Evolutionary conservation across 169 alveolate species (phyloP).

Genomic region (Perkinsus olseni): DNA sequence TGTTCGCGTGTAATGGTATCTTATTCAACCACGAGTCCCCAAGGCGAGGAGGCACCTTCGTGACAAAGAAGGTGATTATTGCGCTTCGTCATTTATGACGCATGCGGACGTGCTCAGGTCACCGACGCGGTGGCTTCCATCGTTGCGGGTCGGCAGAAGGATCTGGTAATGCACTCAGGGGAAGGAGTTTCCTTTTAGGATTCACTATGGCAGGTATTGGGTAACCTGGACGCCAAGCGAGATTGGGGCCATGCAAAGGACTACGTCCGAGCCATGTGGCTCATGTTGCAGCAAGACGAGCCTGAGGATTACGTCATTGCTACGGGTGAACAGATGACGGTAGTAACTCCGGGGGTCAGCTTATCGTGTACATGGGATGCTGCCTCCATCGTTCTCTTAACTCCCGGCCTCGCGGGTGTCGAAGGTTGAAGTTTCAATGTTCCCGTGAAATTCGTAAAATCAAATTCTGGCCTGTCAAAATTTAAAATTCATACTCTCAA

Average conservation of each 20-base stretch:
- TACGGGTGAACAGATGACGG: slow-evolving; percentile 27
- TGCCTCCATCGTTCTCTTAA: no score
- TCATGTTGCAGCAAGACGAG: slow-evolving; percentile 47
- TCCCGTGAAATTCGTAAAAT: no score
- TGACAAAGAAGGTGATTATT: slow-evolving; percentile 53
- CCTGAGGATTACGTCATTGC: slow-evolving; percentile 58
- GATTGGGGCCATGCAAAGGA: slow-evolving; percentile 74
- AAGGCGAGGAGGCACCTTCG: slow-evolving; percentile 55
- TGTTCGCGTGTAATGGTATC: slow-evolving; percentile 57
- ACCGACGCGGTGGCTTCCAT: no score
- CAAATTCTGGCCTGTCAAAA: no score
- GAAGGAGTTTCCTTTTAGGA: neutral
- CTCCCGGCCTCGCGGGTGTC: no score
- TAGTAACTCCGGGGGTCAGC: no score
- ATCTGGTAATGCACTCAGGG: slow-evolving; percentile 14
- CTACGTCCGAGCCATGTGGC: slow-evolving; percentile 59
- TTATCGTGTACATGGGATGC: no score
- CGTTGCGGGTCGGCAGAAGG: slow-evolving; percentile 37
- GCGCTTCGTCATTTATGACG: no score
- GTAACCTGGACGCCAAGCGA: slow-evolving; percentile 55
- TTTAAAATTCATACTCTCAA: no score
- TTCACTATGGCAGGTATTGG: slow-evolving; percentile 12
- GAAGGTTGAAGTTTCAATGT: no score
- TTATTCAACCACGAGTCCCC: slow-evolving; percentile 70
- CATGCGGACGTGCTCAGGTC: no score